Conservation (phyloP, 306 rosid genomes). For the Fagus sylvatica region DNA sequence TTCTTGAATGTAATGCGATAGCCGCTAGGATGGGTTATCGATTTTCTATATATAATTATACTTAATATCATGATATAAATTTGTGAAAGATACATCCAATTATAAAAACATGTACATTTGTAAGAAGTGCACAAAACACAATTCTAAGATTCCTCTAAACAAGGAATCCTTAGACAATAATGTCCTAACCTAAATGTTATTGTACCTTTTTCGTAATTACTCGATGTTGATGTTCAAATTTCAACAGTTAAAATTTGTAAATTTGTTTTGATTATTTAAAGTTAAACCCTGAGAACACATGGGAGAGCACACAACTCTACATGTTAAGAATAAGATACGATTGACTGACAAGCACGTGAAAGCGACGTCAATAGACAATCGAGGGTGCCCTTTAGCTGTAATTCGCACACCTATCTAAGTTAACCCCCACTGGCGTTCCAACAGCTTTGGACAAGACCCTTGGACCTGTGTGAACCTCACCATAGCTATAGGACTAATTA, state of each 20-base stretch:
- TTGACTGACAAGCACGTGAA: constrained; percentile 30
- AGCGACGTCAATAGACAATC: constrained; percentile 20
- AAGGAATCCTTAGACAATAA: background rate
- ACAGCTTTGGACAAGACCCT: constrained; percentile 21
- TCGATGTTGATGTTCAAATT: background rate
- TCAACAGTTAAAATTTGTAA: background rate
- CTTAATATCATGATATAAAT: too few species aligned
- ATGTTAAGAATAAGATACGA: background rate
- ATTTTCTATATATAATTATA: too few species aligned
- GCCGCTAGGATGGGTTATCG: too few species aligned
- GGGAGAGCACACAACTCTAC: constrained; percentile 3
- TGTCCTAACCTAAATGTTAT: too few species aligned
- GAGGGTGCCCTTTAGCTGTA: constrained; percentile 1
- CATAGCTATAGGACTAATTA: background rate
- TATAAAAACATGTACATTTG: too few species aligned
- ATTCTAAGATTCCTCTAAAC: background rate
- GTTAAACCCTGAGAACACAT: background rate
- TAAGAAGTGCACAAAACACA: background rate
- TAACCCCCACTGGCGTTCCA: background rate
- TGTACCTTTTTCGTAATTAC: too few species aligned
- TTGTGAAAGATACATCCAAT: too few species aligned
- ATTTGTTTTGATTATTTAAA: background rate
- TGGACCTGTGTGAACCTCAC: background rate
- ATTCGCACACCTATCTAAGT: background rate
- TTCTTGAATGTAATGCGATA: too few species aligned